Conservation (phyloP, 2,329 filamentous ascomycete species). For the Colletotrichum horii region DNA sequence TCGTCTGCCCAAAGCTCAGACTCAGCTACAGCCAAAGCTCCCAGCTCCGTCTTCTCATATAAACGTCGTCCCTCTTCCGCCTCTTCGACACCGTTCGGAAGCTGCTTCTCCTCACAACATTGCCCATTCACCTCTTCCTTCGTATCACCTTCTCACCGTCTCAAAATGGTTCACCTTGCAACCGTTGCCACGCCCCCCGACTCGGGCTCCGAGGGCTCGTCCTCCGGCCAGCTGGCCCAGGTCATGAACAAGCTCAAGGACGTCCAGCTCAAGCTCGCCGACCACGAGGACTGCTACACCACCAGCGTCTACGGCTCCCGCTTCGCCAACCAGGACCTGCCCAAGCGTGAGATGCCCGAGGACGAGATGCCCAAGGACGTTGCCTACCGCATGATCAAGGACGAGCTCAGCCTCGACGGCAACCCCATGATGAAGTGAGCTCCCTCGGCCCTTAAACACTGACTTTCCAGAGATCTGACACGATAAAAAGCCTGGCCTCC, state of each 20-base stretch:
- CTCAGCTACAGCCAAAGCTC: background rate
- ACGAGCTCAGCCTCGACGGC: conserved; percentile 89
- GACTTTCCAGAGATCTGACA: background rate
- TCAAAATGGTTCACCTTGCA: conserved; percentile 20
- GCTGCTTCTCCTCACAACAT: background rate
- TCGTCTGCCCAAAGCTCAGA: background rate
- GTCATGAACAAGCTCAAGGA: conserved; percentile 14
- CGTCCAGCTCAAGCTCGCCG: conserved; percentile 45
- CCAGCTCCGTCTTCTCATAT: background rate
- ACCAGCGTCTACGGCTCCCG: conserved; percentile 87
- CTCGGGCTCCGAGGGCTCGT: conserved; percentile 6
- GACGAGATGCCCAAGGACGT: conserved; percentile 88
- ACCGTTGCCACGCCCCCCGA: conserved; percentile 13
- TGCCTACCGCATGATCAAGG: conserved; percentile 97
- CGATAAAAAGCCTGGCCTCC: conserved; percentile 71
- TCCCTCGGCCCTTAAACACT: background rate
- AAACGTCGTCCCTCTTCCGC: background rate
- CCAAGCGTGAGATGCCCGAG: conserved; percentile 86
- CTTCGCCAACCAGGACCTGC: conserved; percentile 82
- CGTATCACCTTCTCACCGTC: background rate
- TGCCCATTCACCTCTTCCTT: background rate
- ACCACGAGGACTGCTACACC: conserved; percentile 65
- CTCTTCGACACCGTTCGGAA: background rate
- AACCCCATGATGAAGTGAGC: conserved; percentile 84
- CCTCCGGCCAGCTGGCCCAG: background rate